Base-by-base conservation (phyloP, 495 filamentous ascomycete species). In the Astrocystis sublimbata region DNA sequence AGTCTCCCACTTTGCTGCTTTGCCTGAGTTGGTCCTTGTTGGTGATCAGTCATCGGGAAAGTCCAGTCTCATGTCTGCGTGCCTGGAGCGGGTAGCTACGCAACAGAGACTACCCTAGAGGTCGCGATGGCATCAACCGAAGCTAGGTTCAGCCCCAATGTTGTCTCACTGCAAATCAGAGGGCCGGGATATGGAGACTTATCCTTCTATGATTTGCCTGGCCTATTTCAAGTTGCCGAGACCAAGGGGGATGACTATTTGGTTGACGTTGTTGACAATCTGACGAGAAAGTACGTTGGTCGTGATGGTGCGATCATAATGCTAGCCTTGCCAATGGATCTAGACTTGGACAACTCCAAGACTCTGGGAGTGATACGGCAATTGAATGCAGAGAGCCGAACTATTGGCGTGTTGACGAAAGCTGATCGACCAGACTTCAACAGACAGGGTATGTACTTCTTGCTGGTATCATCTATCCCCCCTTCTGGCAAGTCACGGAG, bases 31-130 rank as follows among this genome's bases (percentile, higher is more conserved):
- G n/a, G 88, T 89, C 6, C 82, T 92, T 0, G 83, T 92, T 1
- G 91, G 91, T 1, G 89, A 92, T 55, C 91, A 93, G 62, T 86
- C 81, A 6, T 85, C 90, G 0, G 91, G 91, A 0, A 94, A 94
- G 62, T 86, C 81, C 6, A 91, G 87, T 1, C 73, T 93, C 0
- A 89, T 94, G 68, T 89, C 91, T 36, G 88, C 86, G 63, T 82
- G 10, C 81, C 82, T 0, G 80, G 76, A 0, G 66, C 70, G 10
- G 71, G 78, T 13, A 49, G 58, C 0, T 56, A 61, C 0, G 69
- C 70, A 1, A 58, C 66, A 12, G 40, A 62, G 0, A 50, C 68
- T 0, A 66, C 63, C 2, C 68, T 75, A 26, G 55, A 57, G 1
- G 55, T 64, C 1, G 72, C 72, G 5, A 71, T 67, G 43, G 42